A percentile compares a stretch with the other conserved stretches of the same genome.
Conservation (phyloP, 208 protist species). For the Trypanosoma melophagium region DNA sequence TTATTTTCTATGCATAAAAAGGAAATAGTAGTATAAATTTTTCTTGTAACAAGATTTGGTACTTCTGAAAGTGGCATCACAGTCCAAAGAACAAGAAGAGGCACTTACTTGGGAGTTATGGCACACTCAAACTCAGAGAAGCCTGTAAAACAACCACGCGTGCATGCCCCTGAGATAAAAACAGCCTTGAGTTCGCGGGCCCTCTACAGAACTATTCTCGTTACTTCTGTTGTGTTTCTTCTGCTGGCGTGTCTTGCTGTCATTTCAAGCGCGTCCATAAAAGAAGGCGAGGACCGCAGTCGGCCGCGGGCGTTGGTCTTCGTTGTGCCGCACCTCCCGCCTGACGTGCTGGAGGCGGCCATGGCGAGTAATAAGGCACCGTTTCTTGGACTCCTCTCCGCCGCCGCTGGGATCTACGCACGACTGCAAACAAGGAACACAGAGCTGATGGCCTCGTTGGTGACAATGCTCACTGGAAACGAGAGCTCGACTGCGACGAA, state of each 20-base stretch:
- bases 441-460: conserved; percentile 24
- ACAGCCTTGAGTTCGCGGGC: conserved; percentile 65
- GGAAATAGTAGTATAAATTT: no score
- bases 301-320: conserved; percentile 39
- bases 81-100: no score
- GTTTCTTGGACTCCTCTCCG: conserved; percentile 48
- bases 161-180: conserved; percentile 67
- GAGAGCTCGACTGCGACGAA: conserved; percentile 18
- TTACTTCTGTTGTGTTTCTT: conserved; percentile 66
- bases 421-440: conserved; percentile 21
- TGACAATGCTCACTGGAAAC: conserved; percentile 62
- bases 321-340: conserved; percentile 42
- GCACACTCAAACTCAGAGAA: background rate
- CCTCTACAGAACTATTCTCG: conserved; percentile 53
- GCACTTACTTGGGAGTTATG: no score
- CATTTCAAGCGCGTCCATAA: conserved; percentile 51
- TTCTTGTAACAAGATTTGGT: no score
- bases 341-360: conserved; percentile 31
- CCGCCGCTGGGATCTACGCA: conserved; percentile 37
- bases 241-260: conserved; percentile 57
- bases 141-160: conserved; percentile 51
- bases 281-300: conserved; percentile 31
- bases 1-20: no score
- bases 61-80: no score
- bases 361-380: conserved; percentile 68